Conservation (phyloP, 2,329 filamentous ascomycete genomes). For the Botrytis deweyae region DNA sequence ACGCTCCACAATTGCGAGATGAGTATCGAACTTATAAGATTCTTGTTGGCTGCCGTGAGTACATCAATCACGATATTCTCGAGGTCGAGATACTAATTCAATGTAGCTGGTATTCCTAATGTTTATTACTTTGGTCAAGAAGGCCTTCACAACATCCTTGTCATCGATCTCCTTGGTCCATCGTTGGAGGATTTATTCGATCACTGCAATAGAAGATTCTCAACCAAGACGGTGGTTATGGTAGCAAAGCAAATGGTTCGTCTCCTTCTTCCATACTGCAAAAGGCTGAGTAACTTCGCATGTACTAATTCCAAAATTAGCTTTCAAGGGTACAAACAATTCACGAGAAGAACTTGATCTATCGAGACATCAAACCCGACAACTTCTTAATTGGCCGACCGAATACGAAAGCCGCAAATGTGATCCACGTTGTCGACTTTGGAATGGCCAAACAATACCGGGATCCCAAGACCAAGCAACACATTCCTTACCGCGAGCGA, state of each 20-base stretch:
- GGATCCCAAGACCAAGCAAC: constrained; percentile 98
- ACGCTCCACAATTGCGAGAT: constrained; percentile 95
- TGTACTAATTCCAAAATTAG: constrained; percentile 43
- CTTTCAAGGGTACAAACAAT: constrained; percentile 89
- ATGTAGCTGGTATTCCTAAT: constrained; percentile 90
- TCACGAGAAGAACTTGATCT: constrained; percentile 98
- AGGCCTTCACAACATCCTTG: constrained; percentile 96
- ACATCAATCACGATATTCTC: constrained; percentile 22
- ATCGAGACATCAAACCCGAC: constrained; percentile 98
- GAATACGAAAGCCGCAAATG: constrained; percentile 89
- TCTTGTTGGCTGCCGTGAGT: constrained; percentile 96
- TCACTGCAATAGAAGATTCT: constrained; percentile 92
- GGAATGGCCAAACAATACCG: constrained; percentile 99
- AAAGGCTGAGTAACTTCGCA: neutral
- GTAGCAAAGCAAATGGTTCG: constrained; percentile 96
- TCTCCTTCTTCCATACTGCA: constrained; percentile 25
- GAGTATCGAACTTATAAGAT: constrained; percentile 99
- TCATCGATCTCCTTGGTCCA: constrained; percentile 93
- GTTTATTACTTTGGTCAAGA: constrained; percentile 99
- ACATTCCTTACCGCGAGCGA: constrained; percentile 95
- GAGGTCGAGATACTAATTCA: constrained; percentile 39
- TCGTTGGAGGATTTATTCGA: constrained; percentile 97
- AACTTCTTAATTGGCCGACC: constrained; percentile 97
- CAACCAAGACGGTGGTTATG: constrained; percentile 98
- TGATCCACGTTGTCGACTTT: constrained; percentile 98